These are phyloP conservation scores for Lonicera japonica DNA, from an alignment of 129 eudicot genomes.

Conservation along the genomic window DNA sequence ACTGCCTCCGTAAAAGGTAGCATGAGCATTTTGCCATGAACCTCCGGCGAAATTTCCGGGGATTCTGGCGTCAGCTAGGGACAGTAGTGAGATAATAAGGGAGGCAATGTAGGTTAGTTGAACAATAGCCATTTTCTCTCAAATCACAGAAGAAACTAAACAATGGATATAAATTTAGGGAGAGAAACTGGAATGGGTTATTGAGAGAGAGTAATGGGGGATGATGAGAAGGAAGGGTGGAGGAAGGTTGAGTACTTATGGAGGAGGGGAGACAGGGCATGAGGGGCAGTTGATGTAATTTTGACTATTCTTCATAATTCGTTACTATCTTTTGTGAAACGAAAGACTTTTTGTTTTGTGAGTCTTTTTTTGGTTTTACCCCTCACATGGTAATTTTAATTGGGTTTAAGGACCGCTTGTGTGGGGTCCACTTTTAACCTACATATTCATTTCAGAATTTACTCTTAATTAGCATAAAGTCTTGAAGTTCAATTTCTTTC, in stretches of 20 bases:
- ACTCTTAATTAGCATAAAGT: too few species aligned
- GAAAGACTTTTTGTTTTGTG: too few species aligned
- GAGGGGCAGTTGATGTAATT: slow-evolving; percentile 29
- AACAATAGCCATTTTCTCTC: slow-evolving; percentile 21
- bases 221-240: slow-evolving; percentile 23
- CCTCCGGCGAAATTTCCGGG: slow-evolving; percentile 75
- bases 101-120: slow-evolving; percentile 19
- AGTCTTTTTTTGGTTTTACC: too few species aligned
- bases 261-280: slow-evolving; percentile 14
- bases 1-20: slow-evolving; percentile 84
- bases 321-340: too few species aligned
- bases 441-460: too few species aligned
- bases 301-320: too few species aligned
- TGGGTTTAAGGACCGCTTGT: too few species aligned
- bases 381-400: too few species aligned
- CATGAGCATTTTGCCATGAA: slow-evolving; percentile 68
- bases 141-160: not conserved
- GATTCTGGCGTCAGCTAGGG: slow-evolving; percentile 42
- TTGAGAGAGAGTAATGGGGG: slow-evolving; percentile 1
- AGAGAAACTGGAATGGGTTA: slow-evolving; percentile 2
- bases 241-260: slow-evolving; percentile 39
- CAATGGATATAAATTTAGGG: not conserved
- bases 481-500: too few species aligned
- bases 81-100: slow-evolving; percentile 14
- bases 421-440: too few species aligned